Conservation (phyloP, 768 basidiomycete genomes). For the Lentinula sp. region DNA sequence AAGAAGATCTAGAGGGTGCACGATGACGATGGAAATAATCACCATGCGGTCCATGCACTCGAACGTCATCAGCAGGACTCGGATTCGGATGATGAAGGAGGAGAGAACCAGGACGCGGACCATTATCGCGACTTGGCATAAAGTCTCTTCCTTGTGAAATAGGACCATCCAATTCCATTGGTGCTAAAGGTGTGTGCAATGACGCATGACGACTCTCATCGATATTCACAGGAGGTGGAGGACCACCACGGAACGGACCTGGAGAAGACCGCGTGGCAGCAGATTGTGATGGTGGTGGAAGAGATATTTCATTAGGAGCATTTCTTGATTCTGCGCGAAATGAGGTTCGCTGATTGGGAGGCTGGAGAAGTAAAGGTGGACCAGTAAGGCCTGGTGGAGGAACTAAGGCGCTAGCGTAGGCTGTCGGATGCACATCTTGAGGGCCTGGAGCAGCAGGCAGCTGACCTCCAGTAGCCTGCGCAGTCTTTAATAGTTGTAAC, state of each 20-base stretch:
- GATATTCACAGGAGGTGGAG: constrained; percentile 75
- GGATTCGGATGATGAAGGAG: constrained; percentile 66
- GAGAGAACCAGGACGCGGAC: constrained; percentile 44
- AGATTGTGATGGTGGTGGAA: constrained; percentile 56
- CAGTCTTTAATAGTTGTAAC: constrained; percentile 70
- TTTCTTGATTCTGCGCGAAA: constrained; percentile 69
- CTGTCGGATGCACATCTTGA: constrained; percentile 94
- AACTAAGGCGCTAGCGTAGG: constrained; percentile 76
- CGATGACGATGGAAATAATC: constrained; percentile 56
- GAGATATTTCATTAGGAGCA: constrained; percentile 44
- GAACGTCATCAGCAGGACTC: constrained; percentile 42
- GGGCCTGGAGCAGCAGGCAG: constrained; percentile 87
- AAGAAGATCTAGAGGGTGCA: constrained; percentile 51
- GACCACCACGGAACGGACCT: constrained; percentile 76
- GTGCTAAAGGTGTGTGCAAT: constrained; percentile 67
- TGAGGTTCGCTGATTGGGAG: constrained; percentile 41
- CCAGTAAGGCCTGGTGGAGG: constrained; percentile 66
- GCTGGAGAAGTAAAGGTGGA: constrained; percentile 58
- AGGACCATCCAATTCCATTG: constrained; percentile 70
- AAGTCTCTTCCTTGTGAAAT: constrained; percentile 47
- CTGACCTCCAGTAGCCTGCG: constrained; percentile 67
- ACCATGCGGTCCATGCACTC: constrained; percentile 38
- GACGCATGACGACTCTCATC: constrained; percentile 68
- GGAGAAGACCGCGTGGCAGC: constrained; percentile 48
- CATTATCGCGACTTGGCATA: constrained; percentile 39